Base-by-base conservation (phyloP, 2,329 filamentous ascomycete genomes). In the Fusarium circinatum region DNA sequence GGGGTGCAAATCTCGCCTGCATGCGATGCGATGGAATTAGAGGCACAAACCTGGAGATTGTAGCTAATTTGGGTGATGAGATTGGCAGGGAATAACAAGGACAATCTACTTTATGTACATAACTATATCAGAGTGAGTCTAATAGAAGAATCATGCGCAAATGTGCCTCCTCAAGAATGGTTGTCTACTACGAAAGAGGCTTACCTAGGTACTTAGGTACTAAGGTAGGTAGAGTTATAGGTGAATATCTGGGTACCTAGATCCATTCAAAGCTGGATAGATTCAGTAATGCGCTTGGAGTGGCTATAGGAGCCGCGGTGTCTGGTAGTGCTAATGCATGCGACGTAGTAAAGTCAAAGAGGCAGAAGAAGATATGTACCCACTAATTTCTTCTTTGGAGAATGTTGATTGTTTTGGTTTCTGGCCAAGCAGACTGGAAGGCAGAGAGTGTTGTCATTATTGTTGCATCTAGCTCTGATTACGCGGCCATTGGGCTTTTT, bases 1-100 rank as follows among this genome's bases (percentile, higher is more conserved):
- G 65, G 62, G 73, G 64, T 70, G 67, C 62, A 73, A 78, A 78
- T 78, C 70, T 78, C 74, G 76, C 67, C 72, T 75, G 65, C 39
- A 68, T 69, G 73, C 58, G 72, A 68, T 60, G 66, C 30, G 69
- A 76, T 77, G 66, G 68, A 76, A 76, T 76, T 70, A 60, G 63
- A 65, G 49, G 57, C 48, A 65, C 52, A 65, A 62, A 55, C 32
- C 49, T 61, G 57, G 57, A 58, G 57, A 30, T 57, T 41, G 62
- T 64, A 56, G 47, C 71, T 68, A 65, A 75, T 59, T 63, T 72
- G 41, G 62, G 62, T 48, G 49, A 52, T 32, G 55, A 54, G 45
- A 62, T 42, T 58, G 47, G 30, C 38, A 55, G 52, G 44, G 15
- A 44, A 41, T n/a, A 47, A 13, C 20, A 59, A 59, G 20, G 11